A percentile compares a stretch with the other conserved stretches of the same genome.
Conservation (phyloP, 306 rosid genomes). For the Fragaria vesca region DNA sequence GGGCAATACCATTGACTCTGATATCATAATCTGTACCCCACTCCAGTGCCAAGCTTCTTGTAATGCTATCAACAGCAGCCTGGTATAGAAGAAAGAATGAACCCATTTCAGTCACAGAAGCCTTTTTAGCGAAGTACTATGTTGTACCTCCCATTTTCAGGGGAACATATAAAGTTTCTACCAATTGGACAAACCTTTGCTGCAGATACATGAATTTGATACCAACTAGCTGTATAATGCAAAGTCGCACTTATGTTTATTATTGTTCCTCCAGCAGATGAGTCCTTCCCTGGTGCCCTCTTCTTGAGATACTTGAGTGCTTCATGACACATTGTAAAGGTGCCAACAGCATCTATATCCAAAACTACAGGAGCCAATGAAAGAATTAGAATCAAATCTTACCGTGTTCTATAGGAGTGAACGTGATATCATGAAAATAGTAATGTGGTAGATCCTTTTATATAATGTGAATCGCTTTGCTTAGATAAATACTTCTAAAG, state of each 20-base stretch:
- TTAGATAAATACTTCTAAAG: background rate
- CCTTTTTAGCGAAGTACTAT: background rate
- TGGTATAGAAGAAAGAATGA: background rate
- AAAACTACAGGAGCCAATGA: constrained; percentile 49
- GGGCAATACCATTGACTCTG: constrained; percentile 26
- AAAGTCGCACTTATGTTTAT: constrained; percentile 82
- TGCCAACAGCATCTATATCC: constrained; percentile 94
- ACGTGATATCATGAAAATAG: background rate
- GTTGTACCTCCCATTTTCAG: background rate
- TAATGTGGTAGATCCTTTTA: background rate
- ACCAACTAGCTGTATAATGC: constrained; percentile 87
- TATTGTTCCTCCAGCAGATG: constrained; percentile 59
- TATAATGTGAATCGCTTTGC: background rate
- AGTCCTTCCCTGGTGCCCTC: constrained; percentile 68
- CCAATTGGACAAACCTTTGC: constrained; percentile 62
- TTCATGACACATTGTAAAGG: constrained; percentile 93
- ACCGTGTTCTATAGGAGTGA: background rate
- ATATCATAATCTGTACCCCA: constrained; percentile 31
- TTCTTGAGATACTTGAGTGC: constrained; percentile 90
- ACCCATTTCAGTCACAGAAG: background rate
- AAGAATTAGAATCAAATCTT: background rate
- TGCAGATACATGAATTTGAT: constrained; percentile 89
- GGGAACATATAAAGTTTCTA: background rate
- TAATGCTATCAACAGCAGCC: constrained; percentile 27
- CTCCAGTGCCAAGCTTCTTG: constrained; percentile 28